These are phyloP conservation scores for Samsoniella hepiali DNA, from an alignment of 2,329 filamentous ascomycete species.

Conservation along the genomic window DNA sequence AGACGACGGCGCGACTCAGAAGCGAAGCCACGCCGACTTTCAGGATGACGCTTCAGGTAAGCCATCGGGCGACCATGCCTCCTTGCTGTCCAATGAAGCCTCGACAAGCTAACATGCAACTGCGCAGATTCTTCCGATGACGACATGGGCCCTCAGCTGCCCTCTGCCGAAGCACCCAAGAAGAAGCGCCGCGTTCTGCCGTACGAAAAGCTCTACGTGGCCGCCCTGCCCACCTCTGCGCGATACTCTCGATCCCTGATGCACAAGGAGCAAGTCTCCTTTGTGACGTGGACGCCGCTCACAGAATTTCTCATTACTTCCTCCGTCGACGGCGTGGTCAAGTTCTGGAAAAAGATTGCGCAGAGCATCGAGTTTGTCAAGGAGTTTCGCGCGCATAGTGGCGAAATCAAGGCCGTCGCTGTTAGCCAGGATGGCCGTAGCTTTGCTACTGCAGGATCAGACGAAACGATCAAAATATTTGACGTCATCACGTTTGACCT, in stretches of 20 bases:
- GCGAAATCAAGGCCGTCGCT: constrained; percentile 78
- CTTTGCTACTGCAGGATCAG: constrained; percentile 82
- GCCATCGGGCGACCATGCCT: constrained; percentile 37
- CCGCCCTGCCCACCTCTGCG: constrained; percentile 74
- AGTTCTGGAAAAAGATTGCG: constrained; percentile 97
- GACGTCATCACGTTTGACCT: constrained; percentile 85
- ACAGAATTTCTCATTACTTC: constrained; percentile 96
- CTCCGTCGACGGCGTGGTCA: constrained; percentile 92
- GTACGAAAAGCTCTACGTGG: constrained; percentile 92
- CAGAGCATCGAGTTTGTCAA: constrained; percentile 96
- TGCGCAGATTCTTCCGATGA: constrained; percentile 68
- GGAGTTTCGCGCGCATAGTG: constrained; percentile 87
- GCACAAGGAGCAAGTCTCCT: constrained; percentile 94
- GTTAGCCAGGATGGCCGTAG: constrained; percentile 87
- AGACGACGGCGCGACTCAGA: constrained; percentile 35
- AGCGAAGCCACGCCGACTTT: constrained; percentile 55
- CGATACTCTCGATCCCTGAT: constrained; percentile 95
- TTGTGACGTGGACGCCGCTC: constrained; percentile 80
- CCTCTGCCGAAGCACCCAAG: constrained; percentile 73
- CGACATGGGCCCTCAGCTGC: constrained; percentile 89
- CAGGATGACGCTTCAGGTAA: constrained; percentile 45
- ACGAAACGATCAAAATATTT: constrained; percentile 78
- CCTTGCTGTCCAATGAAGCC: background rate
- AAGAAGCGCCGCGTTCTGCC: constrained; percentile 89
- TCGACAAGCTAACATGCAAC: constrained; percentile 4